A percentile compares a stretch with the other conserved stretches of the same genome.
These are phyloP conservation scores for Rhizoclosmatium sp. DNA, from an alignment of 192 early-diverging fungal species.

Conservation along the genomic window DNA sequence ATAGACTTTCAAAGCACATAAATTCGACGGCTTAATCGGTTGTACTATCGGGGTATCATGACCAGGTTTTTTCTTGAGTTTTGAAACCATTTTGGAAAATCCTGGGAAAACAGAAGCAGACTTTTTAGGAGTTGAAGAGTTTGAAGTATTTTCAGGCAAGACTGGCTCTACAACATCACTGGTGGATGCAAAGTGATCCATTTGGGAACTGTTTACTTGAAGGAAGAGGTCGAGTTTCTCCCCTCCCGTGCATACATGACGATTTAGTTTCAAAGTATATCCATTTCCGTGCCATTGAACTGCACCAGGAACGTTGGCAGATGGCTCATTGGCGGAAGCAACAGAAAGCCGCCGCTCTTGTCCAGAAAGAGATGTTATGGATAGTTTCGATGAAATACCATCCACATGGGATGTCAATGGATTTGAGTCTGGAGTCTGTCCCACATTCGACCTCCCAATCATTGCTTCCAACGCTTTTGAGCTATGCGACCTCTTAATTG, in stretches of 20 bases:
- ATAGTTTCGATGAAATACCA: too few relatives aligned
- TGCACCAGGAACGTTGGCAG: not conserved
- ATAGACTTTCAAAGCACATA: slow-evolving; percentile 15
- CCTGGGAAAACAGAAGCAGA: not conserved
- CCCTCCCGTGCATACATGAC: slow-evolving; percentile 23
- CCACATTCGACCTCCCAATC: too few relatives aligned
- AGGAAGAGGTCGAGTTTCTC: slow-evolving; percentile 8
- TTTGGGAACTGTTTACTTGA: not conserved
- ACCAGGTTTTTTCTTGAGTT: not conserved
- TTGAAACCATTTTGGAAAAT: slow-evolving; percentile 27
- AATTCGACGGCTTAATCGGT: not conserved
- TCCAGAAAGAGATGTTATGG: too few relatives aligned
- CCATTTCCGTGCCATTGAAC: slow-evolving; percentile 23
- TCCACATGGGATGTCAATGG: too few relatives aligned
- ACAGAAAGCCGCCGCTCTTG: not conserved
- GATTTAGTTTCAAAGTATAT: slow-evolving; percentile 2
- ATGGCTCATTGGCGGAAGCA: not conserved
- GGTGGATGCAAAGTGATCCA: not conserved
- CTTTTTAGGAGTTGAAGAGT: not conserved
- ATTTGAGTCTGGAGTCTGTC: too few relatives aligned
- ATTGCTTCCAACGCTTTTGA: not conserved
- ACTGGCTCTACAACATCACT: not conserved
- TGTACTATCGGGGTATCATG: not conserved
- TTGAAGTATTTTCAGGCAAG: not conserved
- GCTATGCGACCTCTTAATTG: not conserved